Percentiles rank a stretch among this genome's conserved stretches.
Evolutionary conservation across 257 asterid species (phyloP).

Genomic region (Jacaranda mimosifolia): DNA sequence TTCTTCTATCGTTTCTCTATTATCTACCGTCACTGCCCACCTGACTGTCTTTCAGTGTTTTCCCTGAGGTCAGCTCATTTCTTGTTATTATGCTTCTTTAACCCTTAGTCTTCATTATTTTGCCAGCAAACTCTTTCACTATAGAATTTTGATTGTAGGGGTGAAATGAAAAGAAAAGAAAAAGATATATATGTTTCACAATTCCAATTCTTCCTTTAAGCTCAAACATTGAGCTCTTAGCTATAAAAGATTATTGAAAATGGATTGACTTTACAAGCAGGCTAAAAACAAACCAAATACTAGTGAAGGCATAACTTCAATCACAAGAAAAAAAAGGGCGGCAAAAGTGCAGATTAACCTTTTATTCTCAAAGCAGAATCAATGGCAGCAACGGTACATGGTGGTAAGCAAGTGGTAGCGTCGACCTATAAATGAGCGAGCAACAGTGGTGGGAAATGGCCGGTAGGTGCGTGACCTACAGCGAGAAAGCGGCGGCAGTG

Average conservation of each 20-base stretch:
- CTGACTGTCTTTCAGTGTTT: too few species aligned
- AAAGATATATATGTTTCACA: neutral
- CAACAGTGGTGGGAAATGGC: too few species aligned
- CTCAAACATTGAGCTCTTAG: constrained; percentile 19
- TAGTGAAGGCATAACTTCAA: constrained; percentile 10
- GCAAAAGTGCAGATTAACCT: neutral
- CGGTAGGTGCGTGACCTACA: too few species aligned
- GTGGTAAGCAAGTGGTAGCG: too few species aligned
- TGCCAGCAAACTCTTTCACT: neutral
- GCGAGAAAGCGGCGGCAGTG: too few species aligned
- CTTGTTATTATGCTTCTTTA: neutral
- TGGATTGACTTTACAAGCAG: constrained; percentile 1
- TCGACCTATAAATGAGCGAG: too few species aligned
- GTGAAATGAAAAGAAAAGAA: neutral
- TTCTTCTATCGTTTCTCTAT: neutral
- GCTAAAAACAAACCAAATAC: constrained; percentile 17
- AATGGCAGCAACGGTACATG: too few species aligned
- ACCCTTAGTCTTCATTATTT: neutral
- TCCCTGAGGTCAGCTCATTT: neutral
- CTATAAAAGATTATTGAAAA: constrained; percentile 18
- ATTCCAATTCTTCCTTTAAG: neutral
- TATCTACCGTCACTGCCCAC: neutral
- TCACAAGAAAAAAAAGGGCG: constrained; percentile 3
- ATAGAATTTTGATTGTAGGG: neutral
- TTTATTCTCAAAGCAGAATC: too few species aligned